Evolutionary conservation across 345 rosid species (phyloP), one percentile per base, ranked within the genome.

Genomic region (Conringia planisiliqua): DNA sequence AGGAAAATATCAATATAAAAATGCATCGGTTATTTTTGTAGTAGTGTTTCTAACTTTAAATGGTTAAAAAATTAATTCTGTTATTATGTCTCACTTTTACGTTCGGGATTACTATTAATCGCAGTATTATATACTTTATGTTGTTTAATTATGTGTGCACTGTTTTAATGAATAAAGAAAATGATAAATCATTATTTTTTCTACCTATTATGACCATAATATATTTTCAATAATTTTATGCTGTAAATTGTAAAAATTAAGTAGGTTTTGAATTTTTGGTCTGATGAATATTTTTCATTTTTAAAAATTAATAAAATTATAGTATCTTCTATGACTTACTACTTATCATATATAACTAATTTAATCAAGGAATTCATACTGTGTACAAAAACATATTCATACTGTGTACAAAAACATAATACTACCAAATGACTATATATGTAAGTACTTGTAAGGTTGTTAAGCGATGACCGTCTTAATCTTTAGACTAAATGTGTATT

Each of bases 71-170:
- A 70, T 54, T 70, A 7, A 55, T 70, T 71, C 56, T 50, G 26
- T 40, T 66, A 30, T 56, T 56, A 35, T 55, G 61, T 63, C 61
- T 27, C 71, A 70, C 75, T 77, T 70, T 70, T 44, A 62, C 6
- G 42, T 44, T 54, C 6, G 42, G 50, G 24, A 33, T 35, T 46
- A 62, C 29, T 51, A 52, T 20, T 29, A 46, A 42, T 43, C 33
- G 66, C 39, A 43, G 7, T 44, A 65, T 44, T 42, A 10, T 63
- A 54, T 72, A 18, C 7, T 7, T 35, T 42, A 46, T 57, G 54
- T 9, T 66, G 29, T 50, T 67, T 38, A 66, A 27, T 22, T 65
- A 48, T 42, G 32, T 74, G 17, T 48, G 29, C 65, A 36, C 26
- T 59, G 38, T 29, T 38, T 67, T 27, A 56, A 20, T 22, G 20